Evolutionary conservation across 768 basidiomycete genomes (phyloP).

Genomic region (Hortiboletus campestris): DNA sequence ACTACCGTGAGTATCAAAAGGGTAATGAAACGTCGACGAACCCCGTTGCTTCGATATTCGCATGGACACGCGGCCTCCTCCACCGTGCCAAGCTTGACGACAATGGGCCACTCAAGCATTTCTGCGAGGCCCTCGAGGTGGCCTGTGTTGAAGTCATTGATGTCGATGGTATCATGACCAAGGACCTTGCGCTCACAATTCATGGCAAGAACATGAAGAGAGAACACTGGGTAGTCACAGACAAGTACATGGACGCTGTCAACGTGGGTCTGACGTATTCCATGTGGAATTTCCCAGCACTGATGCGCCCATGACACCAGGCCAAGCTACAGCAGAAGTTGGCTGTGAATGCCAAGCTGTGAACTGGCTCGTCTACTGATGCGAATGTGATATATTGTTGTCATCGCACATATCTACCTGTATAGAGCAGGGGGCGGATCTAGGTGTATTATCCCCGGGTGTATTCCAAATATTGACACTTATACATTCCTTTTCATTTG

Average conservation of each 20-base stretch:
- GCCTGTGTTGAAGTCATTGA: slow-evolving; percentile 93
- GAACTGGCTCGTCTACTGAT: background rate
- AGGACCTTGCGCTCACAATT: slow-evolving; percentile 93
- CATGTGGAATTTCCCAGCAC: background rate
- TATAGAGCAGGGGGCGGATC: slow-evolving; percentile 14
- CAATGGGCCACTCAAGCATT: slow-evolving; percentile 69
- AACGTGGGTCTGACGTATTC: slow-evolving; percentile 52
- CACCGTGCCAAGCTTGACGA: slow-evolving; percentile 91
- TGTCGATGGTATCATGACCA: slow-evolving; percentile 89
- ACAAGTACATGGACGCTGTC: slow-evolving; percentile 91
- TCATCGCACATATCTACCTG: slow-evolving; percentile 12
- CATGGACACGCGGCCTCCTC: slow-evolving; percentile 94
- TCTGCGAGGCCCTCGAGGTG: slow-evolving; percentile 77
- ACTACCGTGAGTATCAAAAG: slow-evolving; percentile 97
- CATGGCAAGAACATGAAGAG: slow-evolving; percentile 89
- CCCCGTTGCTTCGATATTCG: slow-evolving; percentile 97
- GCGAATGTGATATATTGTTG: slow-evolving; percentile 12
- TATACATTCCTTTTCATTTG: background rate
- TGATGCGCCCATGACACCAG: slow-evolving; percentile 29
- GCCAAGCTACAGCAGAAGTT: slow-evolving; percentile 47
- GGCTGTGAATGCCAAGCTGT: slow-evolving; percentile 26
- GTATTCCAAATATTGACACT: slow-evolving; percentile 16
- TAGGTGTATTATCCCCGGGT: slow-evolving; percentile 16
- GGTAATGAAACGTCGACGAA: slow-evolving; percentile 98
- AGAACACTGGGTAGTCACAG: slow-evolving; percentile 96